Evolutionary conservation across 352 stramenopile species (phyloP).

Genomic region (Peronospora tabacina): DNA sequence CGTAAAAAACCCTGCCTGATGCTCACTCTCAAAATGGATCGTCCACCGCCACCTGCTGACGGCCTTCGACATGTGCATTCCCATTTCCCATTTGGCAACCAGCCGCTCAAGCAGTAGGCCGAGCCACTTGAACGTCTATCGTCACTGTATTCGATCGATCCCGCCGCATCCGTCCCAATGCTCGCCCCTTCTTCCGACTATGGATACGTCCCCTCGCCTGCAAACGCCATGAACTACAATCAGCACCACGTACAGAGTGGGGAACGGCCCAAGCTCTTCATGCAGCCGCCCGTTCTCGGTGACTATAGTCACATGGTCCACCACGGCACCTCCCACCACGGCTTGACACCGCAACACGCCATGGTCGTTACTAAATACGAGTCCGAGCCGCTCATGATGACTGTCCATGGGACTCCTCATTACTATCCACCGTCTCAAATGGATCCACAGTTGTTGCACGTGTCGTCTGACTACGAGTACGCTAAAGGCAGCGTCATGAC

Average conservation of each 20-base stretch:
- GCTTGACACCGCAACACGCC: slow-evolving; percentile 35
- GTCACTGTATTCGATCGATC: neutral
- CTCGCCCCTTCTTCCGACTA: slow-evolving; percentile 37
- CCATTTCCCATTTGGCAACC: slow-evolving; percentile 31
- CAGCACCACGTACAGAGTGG: slow-evolving; percentile 38
- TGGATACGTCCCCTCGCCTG: slow-evolving; percentile 35
- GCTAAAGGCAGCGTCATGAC: slow-evolving; percentile 33
- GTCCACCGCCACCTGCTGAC: slow-evolving; percentile 12
- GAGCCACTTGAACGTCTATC: neutral
- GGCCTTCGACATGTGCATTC: slow-evolving; percentile 13
- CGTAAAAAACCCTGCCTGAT: neutral
- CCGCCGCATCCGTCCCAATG: slow-evolving; percentile 18
- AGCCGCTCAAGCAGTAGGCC: neutral
- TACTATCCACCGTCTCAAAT: slow-evolving; percentile 43
- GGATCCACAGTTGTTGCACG: slow-evolving; percentile 45
- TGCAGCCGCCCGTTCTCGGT: slow-evolving; percentile 26
- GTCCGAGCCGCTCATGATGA: slow-evolving; percentile 58
- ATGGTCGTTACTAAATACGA: slow-evolving; percentile 37
- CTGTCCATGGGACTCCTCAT: slow-evolving; percentile 28
- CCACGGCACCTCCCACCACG: slow-evolving; percentile 38
- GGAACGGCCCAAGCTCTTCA: slow-evolving; percentile 59
- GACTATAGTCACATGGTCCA: slow-evolving; percentile 48
- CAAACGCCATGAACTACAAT: slow-evolving; percentile 27
- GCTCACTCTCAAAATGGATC: neutral
- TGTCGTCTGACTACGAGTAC: slow-evolving; percentile 59